Evolutionary conservation across 2,329 filamentous ascomycete species (phyloP).

Genomic region (Neonectria magnoliae): DNA sequence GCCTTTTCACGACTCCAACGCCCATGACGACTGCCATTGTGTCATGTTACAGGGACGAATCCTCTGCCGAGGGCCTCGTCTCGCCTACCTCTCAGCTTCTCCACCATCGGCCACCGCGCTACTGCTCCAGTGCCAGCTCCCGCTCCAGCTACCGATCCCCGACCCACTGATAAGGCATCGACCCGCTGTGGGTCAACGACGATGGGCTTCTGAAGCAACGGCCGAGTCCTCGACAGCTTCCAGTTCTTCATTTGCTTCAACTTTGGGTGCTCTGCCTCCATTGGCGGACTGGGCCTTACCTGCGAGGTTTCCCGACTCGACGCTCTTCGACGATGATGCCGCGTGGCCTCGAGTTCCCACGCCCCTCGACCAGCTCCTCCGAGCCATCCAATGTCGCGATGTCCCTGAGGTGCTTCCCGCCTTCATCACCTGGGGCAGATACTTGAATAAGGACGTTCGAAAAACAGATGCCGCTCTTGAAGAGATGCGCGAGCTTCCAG

Average conservation of each 20-base stretch:
- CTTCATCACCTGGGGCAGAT: slow-evolving; percentile 43
- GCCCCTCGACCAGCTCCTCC: slow-evolving; percentile 42
- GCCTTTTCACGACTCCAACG: slow-evolving; percentile 1
- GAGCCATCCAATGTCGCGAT: slow-evolving; percentile 46
- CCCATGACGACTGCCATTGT: slow-evolving; percentile 17
- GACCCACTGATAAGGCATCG: slow-evolving; percentile 38
- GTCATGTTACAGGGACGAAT: slow-evolving; percentile 46
- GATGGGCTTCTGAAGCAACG: slow-evolving; percentile 37
- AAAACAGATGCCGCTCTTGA: slow-evolving; percentile 42
- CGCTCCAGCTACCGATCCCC: slow-evolving; percentile 31
- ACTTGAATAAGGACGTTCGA: slow-evolving; percentile 30
- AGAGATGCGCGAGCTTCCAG: slow-evolving; percentile 56
- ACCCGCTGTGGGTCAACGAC: slow-evolving; percentile 38
- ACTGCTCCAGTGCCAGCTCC: slow-evolving; percentile 33
- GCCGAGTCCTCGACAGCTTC: slow-evolving; percentile 13
- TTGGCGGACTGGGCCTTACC: neutral
- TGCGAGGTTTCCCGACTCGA: slow-evolving; percentile 12
- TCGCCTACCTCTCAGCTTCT: slow-evolving; percentile 31
- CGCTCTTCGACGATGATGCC: neutral
- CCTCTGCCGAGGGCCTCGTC: slow-evolving; percentile 36
- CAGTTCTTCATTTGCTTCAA: neutral
- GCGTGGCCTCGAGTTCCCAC: neutral
- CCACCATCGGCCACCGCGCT: slow-evolving; percentile 18
- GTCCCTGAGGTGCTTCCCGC: slow-evolving; percentile 33
- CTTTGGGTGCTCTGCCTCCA: neutral